Base-by-base conservation (phyloP, 805 yeast species). In the Ascoidea rubescens region DNA sequence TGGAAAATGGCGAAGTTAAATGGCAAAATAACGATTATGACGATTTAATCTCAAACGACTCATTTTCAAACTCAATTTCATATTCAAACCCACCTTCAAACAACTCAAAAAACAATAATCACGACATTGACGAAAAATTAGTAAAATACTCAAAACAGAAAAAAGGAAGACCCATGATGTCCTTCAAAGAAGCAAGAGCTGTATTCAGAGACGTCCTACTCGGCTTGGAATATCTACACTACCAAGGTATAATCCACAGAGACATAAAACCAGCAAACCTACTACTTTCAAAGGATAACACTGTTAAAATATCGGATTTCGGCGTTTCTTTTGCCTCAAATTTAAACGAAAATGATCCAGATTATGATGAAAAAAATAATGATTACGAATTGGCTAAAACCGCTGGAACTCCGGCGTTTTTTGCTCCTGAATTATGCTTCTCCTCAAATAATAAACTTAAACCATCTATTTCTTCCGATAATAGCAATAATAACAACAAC, bases 391-490 rank as follows among this genome's bases (percentile, higher is more conserved):
- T 21, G 28, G 95, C 96, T 1, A 91, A 90, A 65, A 91, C 98
- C 0, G 98, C 95, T 0, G 99, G 98, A 5, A 91, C 98, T 0
- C 98, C 98, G 1, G 97, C 96, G 0, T 91, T 91, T 65, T 83
- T 89, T 61, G 96, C 98, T 0, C 96, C 96, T 0, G 99, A 93
- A 64, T 72, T 90, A 48, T 90, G 96, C 62, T 73, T 75, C 51
- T 81, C 86, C 0, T 54, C 59, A 6, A 56, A 61, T 5, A 62
- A 59, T 37, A 21, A 21, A 3, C 28, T 21, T 2, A 21, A 21
- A 21, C 28, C 28, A 21, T 37, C 43, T 37, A 2, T 37, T 37
- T 37, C 43, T 10, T 37, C 43, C 8, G 14, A 37, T 10, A 37
- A 59, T 12, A 47, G 54, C 4, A 52, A 49, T 17, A 53, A 56